phyloP scores from a whole-genome alignment of 2,329 filamentous ascomycete genomes.

The Herpotrichia juniperi region DNA sequence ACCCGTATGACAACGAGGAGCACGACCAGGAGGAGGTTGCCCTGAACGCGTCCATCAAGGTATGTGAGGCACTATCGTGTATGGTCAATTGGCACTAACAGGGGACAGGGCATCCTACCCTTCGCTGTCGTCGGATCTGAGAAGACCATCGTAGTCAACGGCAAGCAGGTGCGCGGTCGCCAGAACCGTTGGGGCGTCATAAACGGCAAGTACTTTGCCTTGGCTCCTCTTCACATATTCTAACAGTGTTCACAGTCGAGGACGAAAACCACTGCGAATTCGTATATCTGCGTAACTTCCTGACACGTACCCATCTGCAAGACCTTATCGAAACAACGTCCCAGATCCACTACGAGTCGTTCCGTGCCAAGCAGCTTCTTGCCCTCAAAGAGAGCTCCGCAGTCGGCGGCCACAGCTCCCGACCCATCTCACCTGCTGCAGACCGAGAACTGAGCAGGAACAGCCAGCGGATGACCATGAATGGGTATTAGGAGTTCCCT shows the following conservation, averaged over 20 bases:
- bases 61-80: constrained; percentile 48
- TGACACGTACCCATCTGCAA: constrained; percentile 96
- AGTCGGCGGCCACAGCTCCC: constrained; percentile 76
- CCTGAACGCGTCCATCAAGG: constrained; percentile 96
- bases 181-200: constrained; percentile 99
- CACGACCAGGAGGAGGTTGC: constrained; percentile 95
- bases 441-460: constrained; percentile 95
- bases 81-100: constrained; percentile 40
- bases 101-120: constrained; percentile 79
- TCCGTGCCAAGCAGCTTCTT: constrained; percentile 98
- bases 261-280: constrained; percentile 99
- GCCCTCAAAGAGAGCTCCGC: constrained; percentile 98
- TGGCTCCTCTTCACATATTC: not conserved
- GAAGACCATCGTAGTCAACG: constrained; percentile 96
- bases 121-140: constrained; percentile 98
- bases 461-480: constrained; percentile 98
- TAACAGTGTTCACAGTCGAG: constrained; percentile 66
- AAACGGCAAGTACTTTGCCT: constrained; percentile 61
- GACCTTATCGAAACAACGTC: constrained; percentile 99
- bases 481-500: constrained; percentile 77
- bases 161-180: constrained; percentile 94
- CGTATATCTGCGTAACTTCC: constrained; percentile 96
- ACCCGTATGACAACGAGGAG: constrained; percentile 99
- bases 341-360: constrained; percentile 99
- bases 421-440: constrained; percentile 93